Base-by-base conservation (phyloP, 2,329 filamentous ascomycete species). In the Aspergillus phoenicis region DNA sequence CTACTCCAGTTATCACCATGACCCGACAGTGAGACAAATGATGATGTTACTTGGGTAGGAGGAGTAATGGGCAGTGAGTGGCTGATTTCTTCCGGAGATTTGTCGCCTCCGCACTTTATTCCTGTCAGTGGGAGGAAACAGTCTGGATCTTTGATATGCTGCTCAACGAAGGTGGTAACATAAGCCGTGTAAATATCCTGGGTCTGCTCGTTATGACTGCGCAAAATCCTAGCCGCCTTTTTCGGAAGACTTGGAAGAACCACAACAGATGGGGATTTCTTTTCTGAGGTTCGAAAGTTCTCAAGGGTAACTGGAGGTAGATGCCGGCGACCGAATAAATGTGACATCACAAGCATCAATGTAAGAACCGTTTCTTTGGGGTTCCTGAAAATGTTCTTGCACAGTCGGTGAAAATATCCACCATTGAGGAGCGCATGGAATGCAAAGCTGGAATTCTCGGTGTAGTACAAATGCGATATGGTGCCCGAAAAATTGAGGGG, bases 391-490 rank as follows among this genome's bases (percentile, higher is more conserved):
- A 91, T 81, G 15, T 84, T 78, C 2, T 80, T 80, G 70, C 89
- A 91, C 0, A 93, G 75, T 22, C 80, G 74, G 64, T 87, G 83
- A 71, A 93, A 89, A 69, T 90, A 93, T 0, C 90, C 89, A 2
- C 83, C 85, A 61, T 87, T 88, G 1, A 94, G 77, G 8, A 94
- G 79, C 1, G 89, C 86, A 70, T 93, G 90, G 75, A 93, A 91
- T 0, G 89, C 89, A 70, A 93, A 93, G 5, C 85, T 86, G 0
- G 88, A 86, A 67, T 90, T 91, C 67, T 93, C 89, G 0, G 88
- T 90, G 68, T 88, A 92, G 77, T 93, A 93, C 1, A 94, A 77
- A 74, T 93, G 89, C 0, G 86, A 85, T 0, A 93, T 84, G 3
- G 87, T 81, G 0, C 87, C 86, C 0, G 90, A 85, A 70, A 93